Evolutionary conservation across 1,284 basidiomycete genomes (phyloP).

Genomic region (Stygiomarasmius scandens): DNA sequence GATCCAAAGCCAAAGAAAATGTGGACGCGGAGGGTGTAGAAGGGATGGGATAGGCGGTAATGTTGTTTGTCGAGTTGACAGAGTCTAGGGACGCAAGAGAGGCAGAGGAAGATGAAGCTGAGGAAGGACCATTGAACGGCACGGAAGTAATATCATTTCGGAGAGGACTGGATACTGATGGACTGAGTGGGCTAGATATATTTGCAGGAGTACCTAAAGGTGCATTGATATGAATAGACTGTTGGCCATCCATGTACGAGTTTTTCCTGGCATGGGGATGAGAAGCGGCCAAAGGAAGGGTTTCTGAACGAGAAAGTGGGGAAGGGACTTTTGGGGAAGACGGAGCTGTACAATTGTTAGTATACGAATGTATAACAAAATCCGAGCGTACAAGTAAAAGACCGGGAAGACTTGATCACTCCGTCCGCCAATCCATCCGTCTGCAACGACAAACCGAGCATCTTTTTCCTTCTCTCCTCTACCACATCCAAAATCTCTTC

Average conservation of each 20-base stretch:
- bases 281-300: conserved; percentile 54
- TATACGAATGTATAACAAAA: not conserved
- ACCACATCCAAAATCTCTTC: conserved; percentile 45
- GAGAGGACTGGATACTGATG: not conserved
- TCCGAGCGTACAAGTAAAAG: not conserved
- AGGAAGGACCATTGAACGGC: conserved; percentile 30
- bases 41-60: conserved; percentile 19
- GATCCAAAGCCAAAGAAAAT: conserved; percentile 68
- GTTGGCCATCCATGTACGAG: conserved; percentile 61
- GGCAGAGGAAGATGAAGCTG: conserved; percentile 26
- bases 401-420: not conserved
- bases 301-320: conserved; percentile 52
- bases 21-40: conserved; percentile 53
- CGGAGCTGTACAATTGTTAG: conserved; percentile 25
- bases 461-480: conserved; percentile 49
- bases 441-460: conserved; percentile 58
- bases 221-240: conserved; percentile 24
- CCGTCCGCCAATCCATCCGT: conserved; percentile 48
- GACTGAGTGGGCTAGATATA: not conserved
- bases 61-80: not conserved
- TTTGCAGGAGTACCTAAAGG: not conserved
- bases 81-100: not conserved
- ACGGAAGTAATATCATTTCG: conserved; percentile 27
- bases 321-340: conserved; percentile 42
- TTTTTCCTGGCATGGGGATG: conserved; percentile 81